These are phyloP conservation scores for Pseudophaeomoniella oleicola DNA, from an alignment of 2,329 filamentous ascomycete species.

Conservation along the genomic window DNA sequence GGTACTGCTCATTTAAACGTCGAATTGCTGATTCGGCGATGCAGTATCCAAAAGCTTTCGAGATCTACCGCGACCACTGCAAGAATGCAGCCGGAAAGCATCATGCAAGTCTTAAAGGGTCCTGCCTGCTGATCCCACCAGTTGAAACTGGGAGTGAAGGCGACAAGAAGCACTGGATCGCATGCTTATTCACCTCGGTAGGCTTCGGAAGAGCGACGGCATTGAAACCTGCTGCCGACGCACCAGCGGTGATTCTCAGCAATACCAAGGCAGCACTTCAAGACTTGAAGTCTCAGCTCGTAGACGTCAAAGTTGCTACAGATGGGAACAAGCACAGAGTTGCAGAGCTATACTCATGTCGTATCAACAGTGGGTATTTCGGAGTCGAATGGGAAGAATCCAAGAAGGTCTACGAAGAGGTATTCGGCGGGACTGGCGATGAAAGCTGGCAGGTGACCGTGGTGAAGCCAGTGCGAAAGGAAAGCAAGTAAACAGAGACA, in stretches of 20 bases:
- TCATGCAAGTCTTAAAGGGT: conserved; percentile 19
- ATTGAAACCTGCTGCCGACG: conserved; percentile 17
- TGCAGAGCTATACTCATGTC: conserved; percentile 31
- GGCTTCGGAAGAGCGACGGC: conserved; percentile 28
- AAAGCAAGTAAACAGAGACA: too few species aligned
- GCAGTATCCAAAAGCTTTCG: conserved; percentile 37
- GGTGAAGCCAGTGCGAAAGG: too few species aligned
- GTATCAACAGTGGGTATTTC: conserved; percentile 45
- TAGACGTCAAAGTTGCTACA: conserved; percentile 12
- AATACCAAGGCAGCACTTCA: conserved; percentile 34
- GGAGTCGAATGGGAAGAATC: conserved; percentile 39
- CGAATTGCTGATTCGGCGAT: conserved; percentile 2
- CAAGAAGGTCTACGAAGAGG: conserved; percentile 24
- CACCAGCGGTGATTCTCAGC: conserved; percentile 28
- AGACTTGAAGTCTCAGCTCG: conserved; percentile 31
- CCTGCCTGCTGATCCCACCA: conserved; percentile 39
- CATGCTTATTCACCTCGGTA: conserved; percentile 43
- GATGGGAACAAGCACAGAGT: conserved; percentile 5
- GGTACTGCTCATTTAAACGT: background rate
- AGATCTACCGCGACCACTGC: conserved; percentile 34
- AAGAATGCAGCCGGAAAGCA: conserved; percentile 11
- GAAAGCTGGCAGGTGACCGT: conserved; percentile 1
- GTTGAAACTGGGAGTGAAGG: conserved; percentile 10
- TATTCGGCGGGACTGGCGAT: conserved; percentile 7
- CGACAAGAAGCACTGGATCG: conserved; percentile 34